Base-by-base conservation (phyloP, 495 filamentous ascomycete genomes). In the Penicillium herquei region DNA sequence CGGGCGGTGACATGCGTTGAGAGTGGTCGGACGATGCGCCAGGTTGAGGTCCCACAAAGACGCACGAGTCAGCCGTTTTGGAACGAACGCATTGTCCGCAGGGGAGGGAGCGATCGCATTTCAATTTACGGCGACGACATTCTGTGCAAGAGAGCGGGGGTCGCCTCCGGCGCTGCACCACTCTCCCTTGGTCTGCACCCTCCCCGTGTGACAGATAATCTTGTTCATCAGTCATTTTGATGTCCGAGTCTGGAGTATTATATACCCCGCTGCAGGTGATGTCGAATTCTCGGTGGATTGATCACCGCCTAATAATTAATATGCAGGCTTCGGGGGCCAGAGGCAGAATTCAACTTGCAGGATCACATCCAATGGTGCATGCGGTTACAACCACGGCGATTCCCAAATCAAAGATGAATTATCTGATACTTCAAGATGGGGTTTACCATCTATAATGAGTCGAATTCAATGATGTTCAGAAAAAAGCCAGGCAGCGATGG, bases 81-180 rank as follows among this genome's bases (percentile, higher is more conserved):
- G 71, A 73, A 55, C 85, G 83, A 37, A 74, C 63, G 63, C 86
- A 89, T 62, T 87, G 86, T 34, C 80, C 79, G 57, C 86, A 89
- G 17, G 86, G 85, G 45, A 82, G 80, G 31, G 75, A 73, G 31
- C 85, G 83, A 64, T 88, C 84, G 70, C 86, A 89, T 67, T 85
- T 87, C 57, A 88, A 78, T 70, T 89, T 89, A 51, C 85, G 78
- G 33, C 81, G 77, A 51, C 86, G 81, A 57, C 86, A 89, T 53
- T 78, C 65, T 14, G 72, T 76, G 52, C 76, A 77, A 26, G 73
- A 70, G 32, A 75, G 62, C 6, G 73, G 68, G 49, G 73, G 71
- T 49, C 74, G 61, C 43, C 73, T 72, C 9, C 74, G 69, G 11
- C 70, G 61, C 34, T 69, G 66, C 13, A 66, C 47, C 14, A 56